These are phyloP conservation scores for Exophiala oligosperma DNA, from an alignment of 2,329 filamentous ascomycete species.

Conservation along the genomic window DNA sequence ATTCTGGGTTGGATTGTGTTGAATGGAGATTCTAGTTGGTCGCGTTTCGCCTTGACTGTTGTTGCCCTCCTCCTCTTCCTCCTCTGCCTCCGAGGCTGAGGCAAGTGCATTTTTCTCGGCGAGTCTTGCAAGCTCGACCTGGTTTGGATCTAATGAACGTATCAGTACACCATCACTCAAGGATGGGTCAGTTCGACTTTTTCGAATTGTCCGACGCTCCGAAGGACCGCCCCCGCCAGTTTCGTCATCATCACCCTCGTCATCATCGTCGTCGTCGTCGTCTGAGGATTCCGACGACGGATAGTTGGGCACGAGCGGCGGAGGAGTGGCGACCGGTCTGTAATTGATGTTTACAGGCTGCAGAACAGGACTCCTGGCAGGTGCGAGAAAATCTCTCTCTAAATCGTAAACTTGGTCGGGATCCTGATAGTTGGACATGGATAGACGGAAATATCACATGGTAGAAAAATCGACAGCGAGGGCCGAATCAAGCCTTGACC, in stretches of 20 bases:
- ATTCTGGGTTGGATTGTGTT: no score
- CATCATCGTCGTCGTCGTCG: conserved; percentile 6
- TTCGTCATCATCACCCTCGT: conserved; percentile 6
- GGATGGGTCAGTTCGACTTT: conserved; percentile 36
- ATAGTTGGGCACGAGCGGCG: conserved; percentile 33
- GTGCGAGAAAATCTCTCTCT: conserved; percentile 18
- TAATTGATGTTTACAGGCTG: conserved; percentile 35
- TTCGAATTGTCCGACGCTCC: conserved; percentile 29
- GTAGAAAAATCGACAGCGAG: conserved; percentile 1
- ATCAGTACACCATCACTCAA: conserved; percentile 70
- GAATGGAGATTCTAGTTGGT: no score
- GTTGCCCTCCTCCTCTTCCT: conserved; percentile 40
- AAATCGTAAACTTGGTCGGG: conserved; percentile 15
- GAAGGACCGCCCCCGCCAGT: conserved; percentile 5
- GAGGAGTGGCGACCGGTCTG: conserved; percentile 33
- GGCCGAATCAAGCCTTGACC: neutral
- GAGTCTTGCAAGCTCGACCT: conserved; percentile 62
- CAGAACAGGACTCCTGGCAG: conserved; percentile 37
- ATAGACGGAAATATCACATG: conserved; percentile 18
- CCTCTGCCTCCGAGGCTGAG: conserved; percentile 40
- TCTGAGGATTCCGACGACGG: conserved; percentile 20
- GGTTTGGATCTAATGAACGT: conserved; percentile 62
- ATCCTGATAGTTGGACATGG: conserved; percentile 21
- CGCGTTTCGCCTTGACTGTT: conserved; percentile 18
- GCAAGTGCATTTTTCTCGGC: conserved; percentile 57